Conservation (phyloP, 345 rosid genomes). For the Euphorbia lathyris region DNA sequence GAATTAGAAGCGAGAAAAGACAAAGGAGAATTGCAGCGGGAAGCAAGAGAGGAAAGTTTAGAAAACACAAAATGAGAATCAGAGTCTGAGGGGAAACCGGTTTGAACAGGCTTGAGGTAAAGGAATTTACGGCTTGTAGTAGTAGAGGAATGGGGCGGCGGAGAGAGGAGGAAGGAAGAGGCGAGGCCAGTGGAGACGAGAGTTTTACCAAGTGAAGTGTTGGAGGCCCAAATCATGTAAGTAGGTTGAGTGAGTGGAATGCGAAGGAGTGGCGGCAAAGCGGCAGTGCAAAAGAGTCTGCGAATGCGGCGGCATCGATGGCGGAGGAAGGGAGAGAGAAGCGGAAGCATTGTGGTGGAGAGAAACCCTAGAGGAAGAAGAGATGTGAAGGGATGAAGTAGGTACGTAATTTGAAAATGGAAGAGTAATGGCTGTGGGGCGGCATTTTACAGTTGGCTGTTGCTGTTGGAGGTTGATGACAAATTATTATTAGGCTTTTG, state of each 20-base stretch:
- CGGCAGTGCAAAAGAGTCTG: slow-evolving; percentile 12
- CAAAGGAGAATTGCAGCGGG: slow-evolving; percentile 31
- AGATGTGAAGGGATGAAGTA: neutral
- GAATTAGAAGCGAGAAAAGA: slow-evolving; percentile 57
- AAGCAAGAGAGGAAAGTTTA: slow-evolving; percentile 62
- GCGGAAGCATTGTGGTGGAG: neutral
- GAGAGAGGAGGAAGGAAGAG: slow-evolving; percentile 68
- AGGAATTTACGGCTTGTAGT: slow-evolving; percentile 35
- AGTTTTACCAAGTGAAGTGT: slow-evolving; percentile 93
- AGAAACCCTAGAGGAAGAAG: slow-evolving; percentile 1
- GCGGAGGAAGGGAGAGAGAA: neutral
- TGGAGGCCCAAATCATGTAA: slow-evolving; percentile 73
- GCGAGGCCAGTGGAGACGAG: slow-evolving; percentile 91
- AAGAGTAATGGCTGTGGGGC: neutral
- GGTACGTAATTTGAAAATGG: slow-evolving; percentile 6
- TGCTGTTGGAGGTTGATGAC: neutral
- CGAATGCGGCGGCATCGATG: neutral
- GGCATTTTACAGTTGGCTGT: neutral
- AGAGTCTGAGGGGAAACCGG: slow-evolving; percentile 91
- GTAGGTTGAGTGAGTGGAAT: slow-evolving; percentile 68
- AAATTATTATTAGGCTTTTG: too few species aligned
- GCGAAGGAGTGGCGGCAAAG: slow-evolving; percentile 9
- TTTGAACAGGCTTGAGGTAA: slow-evolving; percentile 84
- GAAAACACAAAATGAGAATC: slow-evolving; percentile 76
- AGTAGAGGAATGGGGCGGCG: slow-evolving; percentile 10